Conservation (phyloP, 345 rosid species). For the Murraya paniculata region DNA sequence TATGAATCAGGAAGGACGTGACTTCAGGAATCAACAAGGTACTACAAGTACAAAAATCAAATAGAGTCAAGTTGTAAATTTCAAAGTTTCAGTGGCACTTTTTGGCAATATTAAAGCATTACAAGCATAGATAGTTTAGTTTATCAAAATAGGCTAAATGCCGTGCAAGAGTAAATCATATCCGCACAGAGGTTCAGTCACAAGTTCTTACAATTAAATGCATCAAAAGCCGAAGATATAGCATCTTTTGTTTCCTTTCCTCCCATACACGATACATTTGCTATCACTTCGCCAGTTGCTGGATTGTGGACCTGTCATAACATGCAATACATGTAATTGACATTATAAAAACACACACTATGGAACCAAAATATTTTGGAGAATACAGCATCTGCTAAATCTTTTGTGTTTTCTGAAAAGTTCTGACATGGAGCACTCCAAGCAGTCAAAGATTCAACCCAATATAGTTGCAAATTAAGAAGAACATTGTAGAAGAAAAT, state of each 20-base stretch:
- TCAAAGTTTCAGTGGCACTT: background rate
- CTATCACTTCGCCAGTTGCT: slow-evolving; percentile 75
- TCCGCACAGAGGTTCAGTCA: slow-evolving; percentile 3
- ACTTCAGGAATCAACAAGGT: background rate
- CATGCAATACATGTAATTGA: background rate
- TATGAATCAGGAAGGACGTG: background rate
- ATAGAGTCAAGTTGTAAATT: background rate
- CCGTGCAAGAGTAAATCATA: background rate
- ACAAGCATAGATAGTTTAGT: background rate
- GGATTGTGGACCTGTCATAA: slow-evolving; percentile 77
- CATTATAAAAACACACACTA: background rate
- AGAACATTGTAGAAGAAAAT: background rate
- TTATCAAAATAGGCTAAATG: background rate
- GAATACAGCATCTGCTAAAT: background rate
- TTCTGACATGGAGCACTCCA: background rate
- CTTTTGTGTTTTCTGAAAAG: background rate
- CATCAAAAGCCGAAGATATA: slow-evolving; percentile 73
- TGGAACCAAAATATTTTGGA: background rate
- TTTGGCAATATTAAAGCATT: background rate
- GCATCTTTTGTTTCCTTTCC: slow-evolving; percentile 80
- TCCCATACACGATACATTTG: slow-evolving; percentile 84
- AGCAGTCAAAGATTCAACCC: background rate
- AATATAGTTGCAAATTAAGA: background rate
- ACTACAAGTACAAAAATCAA: background rate
- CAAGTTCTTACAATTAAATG: slow-evolving; percentile 59